Conservation (phyloP, 352 stramenopile genomes). For the Hyphochytrium catenoides region DNA sequence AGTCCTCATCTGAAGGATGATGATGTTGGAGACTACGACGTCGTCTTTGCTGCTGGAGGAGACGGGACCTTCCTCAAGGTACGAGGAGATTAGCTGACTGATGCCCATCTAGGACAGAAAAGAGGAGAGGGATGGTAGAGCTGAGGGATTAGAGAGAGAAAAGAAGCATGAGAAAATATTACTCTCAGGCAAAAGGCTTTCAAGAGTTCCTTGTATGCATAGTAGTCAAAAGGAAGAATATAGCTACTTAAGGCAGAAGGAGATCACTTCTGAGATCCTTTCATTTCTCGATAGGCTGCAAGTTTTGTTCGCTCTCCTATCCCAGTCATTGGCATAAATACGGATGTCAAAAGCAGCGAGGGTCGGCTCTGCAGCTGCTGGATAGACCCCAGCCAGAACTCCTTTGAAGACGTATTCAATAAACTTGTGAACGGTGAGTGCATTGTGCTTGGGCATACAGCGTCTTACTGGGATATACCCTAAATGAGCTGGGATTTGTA, state of each 20-base stretch:
- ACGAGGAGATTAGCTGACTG: neutral
- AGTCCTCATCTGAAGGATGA: conserved; percentile 32
- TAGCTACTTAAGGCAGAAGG: no score
- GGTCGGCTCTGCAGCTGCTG: conserved; percentile 61
- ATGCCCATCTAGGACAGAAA: no score
- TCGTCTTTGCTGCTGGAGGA: conserved; percentile 57
- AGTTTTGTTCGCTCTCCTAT: conserved; percentile 61
- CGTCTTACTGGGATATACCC: neutral
- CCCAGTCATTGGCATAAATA: conserved; percentile 54
- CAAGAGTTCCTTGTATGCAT: no score
- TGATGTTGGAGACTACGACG: conserved; percentile 38
- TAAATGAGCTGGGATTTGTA: no score
- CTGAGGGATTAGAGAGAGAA: no score
- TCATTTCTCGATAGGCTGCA: conserved; percentile 13
- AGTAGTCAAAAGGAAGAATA: no score
- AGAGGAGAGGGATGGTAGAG: no score
- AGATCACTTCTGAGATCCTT: no score
- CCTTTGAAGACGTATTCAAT: conserved; percentile 39
- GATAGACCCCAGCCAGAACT: conserved; percentile 41
- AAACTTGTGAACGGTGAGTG: neutral
- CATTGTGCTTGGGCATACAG: neutral
- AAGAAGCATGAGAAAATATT: no score
- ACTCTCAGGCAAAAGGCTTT: no score
- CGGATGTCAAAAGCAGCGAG: conserved; percentile 48
- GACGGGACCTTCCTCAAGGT: conserved; percentile 59